These are phyloP conservation scores for Sugiyamaella smithiae DNA, from an alignment of 805 yeast genomes.

Conservation along the genomic window DNA sequence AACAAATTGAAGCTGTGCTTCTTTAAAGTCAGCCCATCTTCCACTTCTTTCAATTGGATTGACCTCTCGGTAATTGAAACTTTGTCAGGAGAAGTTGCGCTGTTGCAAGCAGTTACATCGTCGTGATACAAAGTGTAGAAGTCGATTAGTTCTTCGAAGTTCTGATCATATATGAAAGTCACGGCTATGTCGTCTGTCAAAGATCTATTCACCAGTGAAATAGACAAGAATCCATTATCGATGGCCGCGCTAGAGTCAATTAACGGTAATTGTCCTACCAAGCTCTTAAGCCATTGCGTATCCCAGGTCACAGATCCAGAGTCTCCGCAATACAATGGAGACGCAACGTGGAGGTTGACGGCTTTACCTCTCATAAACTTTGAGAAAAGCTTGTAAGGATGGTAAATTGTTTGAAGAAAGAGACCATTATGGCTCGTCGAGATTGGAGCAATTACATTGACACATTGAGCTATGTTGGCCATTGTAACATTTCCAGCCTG, in stretches of 20 bases:
- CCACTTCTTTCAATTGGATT: not conserved
- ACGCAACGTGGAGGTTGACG: slow-evolving; percentile 33
- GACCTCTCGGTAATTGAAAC: slow-evolving; percentile 13
- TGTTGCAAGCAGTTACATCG: slow-evolving; percentile 33
- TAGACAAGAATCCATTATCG: slow-evolving; percentile 27
- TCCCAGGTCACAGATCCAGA: slow-evolving; percentile 27
- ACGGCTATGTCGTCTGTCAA: slow-evolving; percentile 28
- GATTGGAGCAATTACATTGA: slow-evolving; percentile 39
- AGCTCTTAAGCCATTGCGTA: slow-evolving; percentile 27
- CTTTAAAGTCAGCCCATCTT: slow-evolving; percentile 2
- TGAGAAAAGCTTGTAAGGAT: slow-evolving; percentile 32
- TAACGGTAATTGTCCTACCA: slow-evolving; percentile 26
- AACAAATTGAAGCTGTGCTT: slow-evolving; percentile 16
- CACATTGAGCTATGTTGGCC: slow-evolving; percentile 37
- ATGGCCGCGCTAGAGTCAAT: slow-evolving; percentile 32
- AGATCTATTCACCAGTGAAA: slow-evolving; percentile 35
- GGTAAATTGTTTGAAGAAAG: slow-evolving; percentile 35
- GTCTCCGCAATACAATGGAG: slow-evolving; percentile 31
- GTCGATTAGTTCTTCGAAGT: slow-evolving; percentile 19
- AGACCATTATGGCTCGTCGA: slow-evolving; percentile 31
- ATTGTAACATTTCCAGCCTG: slow-evolving; percentile 34
- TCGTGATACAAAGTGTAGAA: slow-evolving; percentile 32
- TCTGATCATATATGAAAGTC: slow-evolving; percentile 24
- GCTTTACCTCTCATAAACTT: slow-evolving; percentile 36
- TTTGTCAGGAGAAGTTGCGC: slow-evolving; percentile 29